Base-by-base conservation (phyloP, 2,329 filamentous ascomycete genomes). In the Aspergillus pseudoviridinutans region DNA sequence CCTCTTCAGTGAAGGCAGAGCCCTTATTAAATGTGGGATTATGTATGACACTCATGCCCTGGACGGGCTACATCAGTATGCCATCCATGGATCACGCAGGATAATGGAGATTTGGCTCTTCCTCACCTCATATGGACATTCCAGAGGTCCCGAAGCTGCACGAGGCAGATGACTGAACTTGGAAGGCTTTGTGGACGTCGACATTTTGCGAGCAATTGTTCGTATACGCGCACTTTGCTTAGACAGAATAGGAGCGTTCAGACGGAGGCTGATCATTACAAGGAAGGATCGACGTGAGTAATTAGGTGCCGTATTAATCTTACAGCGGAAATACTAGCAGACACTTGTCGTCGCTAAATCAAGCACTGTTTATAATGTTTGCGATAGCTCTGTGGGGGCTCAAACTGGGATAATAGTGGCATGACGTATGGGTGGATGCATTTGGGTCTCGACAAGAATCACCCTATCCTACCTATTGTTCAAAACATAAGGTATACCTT, bases 21-120 rank as follows among this genome's bases (percentile, higher is more conserved):
- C 91, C 91, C 73, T 94, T 94, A 77, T 95, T 96, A 76, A 91
- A 87, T 65, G 84, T 86, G 1, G 87, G 81, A 10, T 83, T 84
- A 58, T 85, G 83, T 8, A 91, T 79, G 5, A 91, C 76, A 0
- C 82, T 79, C 44, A 76, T 75, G 4, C 84, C 83, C 61, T 71
- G 50, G 20, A 38, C 17, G 17, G 20, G 28, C 17, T 14, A 9
- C 32, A 20, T 24, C 41, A 27, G 17, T n/a, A 42, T 7, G n/a
- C 28, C 35, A 27, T 14, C 38, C 41, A 20, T 4, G 10, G 12
- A 9, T 8, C 9, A 7, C 17, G 17, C 14, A 1, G 14, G 24
- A 50, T 44, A 24, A 4, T 24, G 3, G 20, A 38, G 14, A 17
- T 17, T 35, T 38, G 5, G 5, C 14, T 38, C 41, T 22, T 24